Percentiles rank a stretch among this genome's conserved stretches.
Evolutionary conservation across 2,329 filamentous ascomycete genomes (phyloP).

Genomic region (Sporothrix sp.): DNA sequence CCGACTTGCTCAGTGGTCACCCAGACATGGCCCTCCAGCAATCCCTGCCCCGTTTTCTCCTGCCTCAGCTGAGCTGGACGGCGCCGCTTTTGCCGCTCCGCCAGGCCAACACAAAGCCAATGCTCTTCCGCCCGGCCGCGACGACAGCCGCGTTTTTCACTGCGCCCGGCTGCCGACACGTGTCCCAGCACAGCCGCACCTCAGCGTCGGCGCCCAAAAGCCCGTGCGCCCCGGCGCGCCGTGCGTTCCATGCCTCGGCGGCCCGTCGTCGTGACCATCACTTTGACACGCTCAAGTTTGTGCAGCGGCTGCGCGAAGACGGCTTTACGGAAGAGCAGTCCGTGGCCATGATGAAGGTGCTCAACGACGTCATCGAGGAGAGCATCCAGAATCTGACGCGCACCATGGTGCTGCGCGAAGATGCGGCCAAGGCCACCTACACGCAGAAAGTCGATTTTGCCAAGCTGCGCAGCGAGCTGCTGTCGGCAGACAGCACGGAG

Average conservation of each 20-base stretch:
- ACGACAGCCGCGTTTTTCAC: neutral
- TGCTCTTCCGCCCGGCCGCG: slow-evolving; percentile 11
- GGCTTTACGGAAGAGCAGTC: slow-evolving; percentile 94
- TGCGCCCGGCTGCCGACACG: neutral
- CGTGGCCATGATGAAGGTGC: slow-evolving; percentile 95
- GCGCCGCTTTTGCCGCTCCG: slow-evolving; percentile 23
- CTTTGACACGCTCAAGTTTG: slow-evolving; percentile 96
- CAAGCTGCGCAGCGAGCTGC: slow-evolving; percentile 87
- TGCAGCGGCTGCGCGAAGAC: slow-evolving; percentile 78
- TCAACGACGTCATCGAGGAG: slow-evolving; percentile 95
- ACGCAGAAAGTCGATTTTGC: slow-evolving; percentile 95
- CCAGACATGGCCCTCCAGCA: slow-evolving; percentile 30
- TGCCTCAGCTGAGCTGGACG: slow-evolving; percentile 47
- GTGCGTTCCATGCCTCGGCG: slow-evolving; percentile 57
- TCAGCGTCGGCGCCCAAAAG: too few species aligned
- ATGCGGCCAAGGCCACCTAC: slow-evolving; percentile 71
- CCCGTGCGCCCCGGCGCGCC: neutral
- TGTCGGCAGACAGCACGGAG: slow-evolving; percentile 87
- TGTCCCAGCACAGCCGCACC: too few species aligned
- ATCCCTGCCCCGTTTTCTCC: slow-evolving; percentile 41
- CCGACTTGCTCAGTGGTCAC: too few species aligned
- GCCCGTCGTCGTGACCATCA: slow-evolving; percentile 67
- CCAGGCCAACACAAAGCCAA: neutral
- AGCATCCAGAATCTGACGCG: slow-evolving; percentile 94
- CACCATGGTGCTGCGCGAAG: slow-evolving; percentile 95